Conservation (phyloP, 768 basidiomycete species). For the Hericium coralloides region DNA sequence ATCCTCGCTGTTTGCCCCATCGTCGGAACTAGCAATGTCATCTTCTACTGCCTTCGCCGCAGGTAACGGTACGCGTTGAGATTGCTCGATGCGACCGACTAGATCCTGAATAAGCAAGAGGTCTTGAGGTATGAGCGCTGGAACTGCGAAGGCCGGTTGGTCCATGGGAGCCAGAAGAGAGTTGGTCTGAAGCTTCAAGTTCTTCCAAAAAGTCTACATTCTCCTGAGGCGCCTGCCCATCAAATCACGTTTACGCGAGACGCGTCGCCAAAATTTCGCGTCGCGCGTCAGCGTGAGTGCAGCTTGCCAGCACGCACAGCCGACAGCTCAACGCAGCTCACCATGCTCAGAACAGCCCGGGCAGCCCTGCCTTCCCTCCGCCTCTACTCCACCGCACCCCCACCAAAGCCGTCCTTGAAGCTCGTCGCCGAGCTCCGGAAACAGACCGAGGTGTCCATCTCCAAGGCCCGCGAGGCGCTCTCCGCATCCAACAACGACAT, state of each 20-base stretch:
- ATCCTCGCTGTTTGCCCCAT: conserved; percentile 49
- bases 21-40: conserved; percentile 43
- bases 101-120: conserved; percentile 64
- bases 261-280: background rate
- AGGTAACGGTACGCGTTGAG: background rate
- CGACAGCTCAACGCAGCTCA: background rate
- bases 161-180: background rate
- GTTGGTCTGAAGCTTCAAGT: background rate
- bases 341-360: conserved; percentile 3
- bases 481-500: conserved; percentile 64
- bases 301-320: background rate
- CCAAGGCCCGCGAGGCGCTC: conserved; percentile 86
- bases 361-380: conserved; percentile 17
- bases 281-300: background rate
- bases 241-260: background rate
- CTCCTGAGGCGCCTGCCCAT: background rate
- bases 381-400: conserved; percentile 41
- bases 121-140: conserved; percentile 60
- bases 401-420: conserved; percentile 54
- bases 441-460: conserved; percentile 70
- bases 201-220: background rate
- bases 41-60: conserved; percentile 26
- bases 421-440: conserved; percentile 85
- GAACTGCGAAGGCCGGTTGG: conserved; percentile 42
- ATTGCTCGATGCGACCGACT: conserved; percentile 30